Evolutionary conservation across 2,329 filamentous ascomycete genomes (phyloP).

Genomic region (Trichoderma simmonsii): DNA sequence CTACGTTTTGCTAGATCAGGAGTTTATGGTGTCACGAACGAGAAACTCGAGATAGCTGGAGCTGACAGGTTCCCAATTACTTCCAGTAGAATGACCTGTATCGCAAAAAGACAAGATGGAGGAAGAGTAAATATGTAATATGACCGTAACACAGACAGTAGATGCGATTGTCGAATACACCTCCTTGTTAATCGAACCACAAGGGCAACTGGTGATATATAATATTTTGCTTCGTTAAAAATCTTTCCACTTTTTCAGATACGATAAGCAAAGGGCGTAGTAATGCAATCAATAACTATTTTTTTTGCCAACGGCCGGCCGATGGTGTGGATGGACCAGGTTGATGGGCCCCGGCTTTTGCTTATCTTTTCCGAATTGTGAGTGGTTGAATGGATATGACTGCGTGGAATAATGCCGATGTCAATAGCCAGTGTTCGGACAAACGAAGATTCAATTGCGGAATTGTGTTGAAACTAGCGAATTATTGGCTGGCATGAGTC

Average conservation of each 20-base stretch:
- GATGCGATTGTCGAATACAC: background rate
- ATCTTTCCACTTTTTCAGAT: constrained; percentile 3
- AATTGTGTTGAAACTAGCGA: background rate
- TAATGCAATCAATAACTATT: constrained; percentile 5
- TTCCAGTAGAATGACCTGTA: background rate
- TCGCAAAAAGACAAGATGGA: background rate
- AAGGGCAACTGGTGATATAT: background rate
- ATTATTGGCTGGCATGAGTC: background rate
- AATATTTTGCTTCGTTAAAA: background rate
- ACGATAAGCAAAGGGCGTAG: constrained; percentile 10
- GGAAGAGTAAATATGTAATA: background rate
- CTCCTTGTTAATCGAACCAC: background rate
- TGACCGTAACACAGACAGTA: background rate
- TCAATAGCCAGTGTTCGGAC: background rate
- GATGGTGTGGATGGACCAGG: constrained; percentile 5
- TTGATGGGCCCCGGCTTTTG: background rate
- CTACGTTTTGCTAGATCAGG: background rate
- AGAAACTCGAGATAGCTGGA: background rate
- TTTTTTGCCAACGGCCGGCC: background rate
- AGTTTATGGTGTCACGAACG: background rate
- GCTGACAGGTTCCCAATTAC: background rate
- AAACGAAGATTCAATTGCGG: background rate
- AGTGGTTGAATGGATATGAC: background rate
- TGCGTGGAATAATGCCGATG: background rate
- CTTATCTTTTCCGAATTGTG: constrained; percentile 14